Percentiles rank a stretch among this genome's conserved stretches.
Conservation (phyloP, 2,329 filamentous ascomycete genomes). For the Orbilia brochopaga region DNA sequence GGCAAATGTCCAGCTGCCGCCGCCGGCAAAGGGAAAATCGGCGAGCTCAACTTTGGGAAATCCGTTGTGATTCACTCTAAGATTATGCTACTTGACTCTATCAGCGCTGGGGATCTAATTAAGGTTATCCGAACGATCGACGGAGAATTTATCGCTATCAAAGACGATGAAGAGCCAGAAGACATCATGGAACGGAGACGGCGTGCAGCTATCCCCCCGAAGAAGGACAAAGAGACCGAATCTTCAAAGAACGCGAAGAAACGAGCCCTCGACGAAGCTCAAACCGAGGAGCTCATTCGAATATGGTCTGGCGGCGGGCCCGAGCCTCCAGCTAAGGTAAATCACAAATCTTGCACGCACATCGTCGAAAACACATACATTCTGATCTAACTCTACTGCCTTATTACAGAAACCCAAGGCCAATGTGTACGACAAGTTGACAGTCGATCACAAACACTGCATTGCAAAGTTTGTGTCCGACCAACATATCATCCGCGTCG, state of each 20-base stretch:
- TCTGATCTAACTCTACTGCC: constrained; percentile 8
- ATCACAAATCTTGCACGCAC: neutral
- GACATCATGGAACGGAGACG: constrained; percentile 38
- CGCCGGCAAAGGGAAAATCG: neutral
- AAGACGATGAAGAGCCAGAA: constrained; percentile 40
- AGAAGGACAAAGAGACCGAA: constrained; percentile 26
- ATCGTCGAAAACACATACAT: neutral
- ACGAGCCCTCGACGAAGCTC: constrained; percentile 19
- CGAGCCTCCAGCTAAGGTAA: constrained; percentile 34
- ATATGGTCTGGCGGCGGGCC: constrained; percentile 36
- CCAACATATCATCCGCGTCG: constrained; percentile 47
- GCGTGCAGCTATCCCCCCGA: constrained; percentile 5
- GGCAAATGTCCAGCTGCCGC: neutral
- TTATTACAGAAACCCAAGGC: constrained; percentile 13
- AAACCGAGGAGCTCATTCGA: constrained; percentile 29
- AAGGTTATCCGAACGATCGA: constrained; percentile 37
- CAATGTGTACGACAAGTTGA: constrained; percentile 30
- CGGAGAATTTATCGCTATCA: constrained; percentile 30
- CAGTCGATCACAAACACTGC: constrained; percentile 24
- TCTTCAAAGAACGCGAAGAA: constrained; percentile 29
- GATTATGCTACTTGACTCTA: constrained; percentile 27
- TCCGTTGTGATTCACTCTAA: constrained; percentile 30
- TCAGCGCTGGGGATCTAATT: constrained; percentile 36
- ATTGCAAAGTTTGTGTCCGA: constrained; percentile 33
- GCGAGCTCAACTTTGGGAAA: neutral